Evolutionary conservation across 2,329 filamentous ascomycete species (phyloP).

Genomic region (Podosphaera leucotricha): DNA sequence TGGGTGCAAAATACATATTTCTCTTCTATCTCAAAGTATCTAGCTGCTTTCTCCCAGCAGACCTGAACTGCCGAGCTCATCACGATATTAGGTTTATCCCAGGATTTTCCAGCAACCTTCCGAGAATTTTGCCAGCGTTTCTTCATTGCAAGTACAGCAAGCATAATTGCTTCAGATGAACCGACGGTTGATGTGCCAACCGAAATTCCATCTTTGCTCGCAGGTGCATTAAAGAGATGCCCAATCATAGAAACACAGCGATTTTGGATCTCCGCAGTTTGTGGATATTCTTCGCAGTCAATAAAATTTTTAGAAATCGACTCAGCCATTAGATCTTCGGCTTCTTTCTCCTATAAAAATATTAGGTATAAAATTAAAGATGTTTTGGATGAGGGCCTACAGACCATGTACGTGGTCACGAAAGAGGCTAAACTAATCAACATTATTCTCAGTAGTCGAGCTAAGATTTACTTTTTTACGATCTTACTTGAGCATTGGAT

Average conservation of each 20-base stretch:
- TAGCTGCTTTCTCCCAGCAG: slow-evolving; percentile 81
- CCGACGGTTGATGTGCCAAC: slow-evolving; percentile 79
- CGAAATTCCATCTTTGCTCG: slow-evolving; percentile 31
- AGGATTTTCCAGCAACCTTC: slow-evolving; percentile 59
- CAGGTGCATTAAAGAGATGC: slow-evolving; percentile 62
- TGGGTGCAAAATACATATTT: slow-evolving; percentile 45
- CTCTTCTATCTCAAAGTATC: slow-evolving; percentile 87
- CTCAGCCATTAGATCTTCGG: slow-evolving; percentile 85
- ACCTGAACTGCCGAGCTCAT: slow-evolving; percentile 95
- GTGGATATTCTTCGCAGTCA: slow-evolving; percentile 67
- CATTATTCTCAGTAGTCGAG: slow-evolving; percentile 1
- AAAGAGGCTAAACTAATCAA: slow-evolving; percentile 39
- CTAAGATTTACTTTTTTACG: background rate
- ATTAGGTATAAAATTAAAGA: background rate
- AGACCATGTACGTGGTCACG: slow-evolving; percentile 87
- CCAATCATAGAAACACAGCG: slow-evolving; percentile 83
- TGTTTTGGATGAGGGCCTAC: slow-evolving; percentile 4
- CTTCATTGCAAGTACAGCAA: slow-evolving; percentile 77
- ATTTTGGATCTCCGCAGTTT: slow-evolving; percentile 69
- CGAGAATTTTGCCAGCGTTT: slow-evolving; percentile 77
- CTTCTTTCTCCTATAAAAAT: slow-evolving; percentile 57
- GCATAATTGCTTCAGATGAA: slow-evolving; percentile 73
- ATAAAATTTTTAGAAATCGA: slow-evolving; percentile 90
- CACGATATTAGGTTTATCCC: slow-evolving; percentile 65
- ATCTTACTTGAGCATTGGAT: slow-evolving; percentile 58